Base-by-base conservation (phyloP, 208 protist species). In the Acanthamoeba divionensis region DNA sequence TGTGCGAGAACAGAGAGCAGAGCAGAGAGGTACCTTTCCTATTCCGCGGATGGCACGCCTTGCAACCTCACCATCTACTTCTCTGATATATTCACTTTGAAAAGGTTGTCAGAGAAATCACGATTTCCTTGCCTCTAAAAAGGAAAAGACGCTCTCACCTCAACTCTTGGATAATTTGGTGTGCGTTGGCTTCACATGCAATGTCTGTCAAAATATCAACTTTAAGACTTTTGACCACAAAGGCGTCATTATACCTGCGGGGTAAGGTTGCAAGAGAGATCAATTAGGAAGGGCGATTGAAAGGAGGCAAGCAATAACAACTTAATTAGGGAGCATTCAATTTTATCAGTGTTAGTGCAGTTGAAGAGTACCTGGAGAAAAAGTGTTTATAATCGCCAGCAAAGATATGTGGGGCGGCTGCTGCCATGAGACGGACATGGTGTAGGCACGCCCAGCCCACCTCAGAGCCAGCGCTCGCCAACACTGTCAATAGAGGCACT, bases 161-260 rank as follows among this genome's bases (percentile, higher is more conserved):
- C 33, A 95, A 21, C 88, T 95, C 93, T 12, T 89, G 66, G 44
- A 92, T 60, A 31, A 93, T 85, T 18, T 93, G 71, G 7, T 55
- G 9, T 4, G 60, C 90, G 41, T 92, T 95, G 24, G 6, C 12
- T 21, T 63, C 52, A 7, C 38, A 88, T 7, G 75, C 69, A 60
- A 94, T 83, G 12, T 44, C n/a, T 4, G 91, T 90, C 26, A 94
- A 50, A 50, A 94, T 93, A 24, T 94, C 91, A 13, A 94, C 86
- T 62, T 94, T 94, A 29, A 93, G 62, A 26, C 90, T 41, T 44
- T 93, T 94, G 21, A 94, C 83, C 31, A 48, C 91, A 15, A 47
- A 66, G 10, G 91, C 86, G 26, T 94, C 92, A 69, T 93, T 94
- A 57, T 93, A 93, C 6, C 83, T 73, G n/a, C 18, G 44, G 0